phyloP scores from a whole-genome alignment of 2,329 filamentous ascomycete species.

The Metarhizium rileyi region DNA sequence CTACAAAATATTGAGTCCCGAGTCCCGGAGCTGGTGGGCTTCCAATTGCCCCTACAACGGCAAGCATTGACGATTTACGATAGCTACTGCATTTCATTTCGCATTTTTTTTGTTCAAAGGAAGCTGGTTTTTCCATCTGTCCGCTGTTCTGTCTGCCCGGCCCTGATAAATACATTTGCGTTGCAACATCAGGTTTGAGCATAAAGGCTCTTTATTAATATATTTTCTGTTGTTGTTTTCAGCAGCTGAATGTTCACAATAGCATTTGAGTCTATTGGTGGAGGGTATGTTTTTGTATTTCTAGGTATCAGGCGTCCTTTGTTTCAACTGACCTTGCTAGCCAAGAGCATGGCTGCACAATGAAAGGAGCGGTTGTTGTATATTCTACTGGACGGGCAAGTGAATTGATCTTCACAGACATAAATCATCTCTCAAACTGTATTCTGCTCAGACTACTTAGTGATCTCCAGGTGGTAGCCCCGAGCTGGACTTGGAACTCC shows the following conservation, averaged over 20 bases:
- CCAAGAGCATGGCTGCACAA: background rate
- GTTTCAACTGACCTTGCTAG: background rate
- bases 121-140: background rate
- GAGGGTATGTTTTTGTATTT: background rate
- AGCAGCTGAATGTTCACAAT: background rate
- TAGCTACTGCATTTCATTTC: background rate
- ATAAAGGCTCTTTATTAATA: background rate
- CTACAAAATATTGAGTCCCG: background rate
- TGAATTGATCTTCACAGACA: too few relatives aligned
- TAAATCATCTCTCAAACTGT: too few relatives aligned
- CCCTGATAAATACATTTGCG: background rate
- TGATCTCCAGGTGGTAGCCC: too few relatives aligned
- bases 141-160: background rate
- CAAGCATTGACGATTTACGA: constrained; percentile 1
- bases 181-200: background rate
- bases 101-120: background rate
- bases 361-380: background rate
- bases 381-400: background rate
- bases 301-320: background rate
- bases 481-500: too few relatives aligned
- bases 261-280: background rate
- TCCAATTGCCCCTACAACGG: background rate
- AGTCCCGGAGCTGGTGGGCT: background rate
- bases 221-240: background rate
- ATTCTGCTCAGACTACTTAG: background rate